Percentiles rank a stretch among this genome's conserved stretches.
Conservation (phyloP, 2,329 filamentous ascomycete species). For the Harringtonia lauricola region DNA sequence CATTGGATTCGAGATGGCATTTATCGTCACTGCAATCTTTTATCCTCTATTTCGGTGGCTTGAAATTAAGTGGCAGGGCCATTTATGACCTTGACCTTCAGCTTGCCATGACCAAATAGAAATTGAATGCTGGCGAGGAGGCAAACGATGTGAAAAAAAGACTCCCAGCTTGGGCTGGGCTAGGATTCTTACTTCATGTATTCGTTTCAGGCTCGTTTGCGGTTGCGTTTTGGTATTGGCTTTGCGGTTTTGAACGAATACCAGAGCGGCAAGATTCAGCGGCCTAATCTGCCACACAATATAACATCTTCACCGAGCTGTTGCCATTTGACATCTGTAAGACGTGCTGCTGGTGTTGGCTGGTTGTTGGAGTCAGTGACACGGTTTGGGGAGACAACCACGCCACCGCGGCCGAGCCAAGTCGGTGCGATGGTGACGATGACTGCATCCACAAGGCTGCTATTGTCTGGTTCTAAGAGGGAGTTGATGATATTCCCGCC, state of each 20-base stretch:
- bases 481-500: conserved; percentile 75
- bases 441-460: conserved; percentile 55
- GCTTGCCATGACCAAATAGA: no score
- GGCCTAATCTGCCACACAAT: conserved; percentile 58
- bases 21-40: conserved; percentile 35
- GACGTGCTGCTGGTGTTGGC: conserved; percentile 49
- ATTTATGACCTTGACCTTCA: no score
- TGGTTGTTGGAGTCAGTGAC: conserved; percentile 36
- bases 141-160: no score
- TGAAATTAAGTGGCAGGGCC: conserved; percentile 25
- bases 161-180: no score
- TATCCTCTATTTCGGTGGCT: conserved; percentile 36
- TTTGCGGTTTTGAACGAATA: no score
- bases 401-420: conserved; percentile 77
- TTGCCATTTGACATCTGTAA: conserved; percentile 60
- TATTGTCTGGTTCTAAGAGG: conserved; percentile 52
- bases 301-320: conserved; percentile 77
- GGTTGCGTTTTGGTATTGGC: no score
- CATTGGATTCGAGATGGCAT: conserved; percentile 54
- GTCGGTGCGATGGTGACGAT: conserved; percentile 84
- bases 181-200: no score
- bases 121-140: not conserved
- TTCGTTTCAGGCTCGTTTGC: no score
- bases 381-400: conserved; percentile 62
- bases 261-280: no score